These are phyloP conservation scores for Lasiodiplodia citricola DNA, from an alignment of 2,329 filamentous ascomycete genomes.

Conservation along the genomic window DNA sequence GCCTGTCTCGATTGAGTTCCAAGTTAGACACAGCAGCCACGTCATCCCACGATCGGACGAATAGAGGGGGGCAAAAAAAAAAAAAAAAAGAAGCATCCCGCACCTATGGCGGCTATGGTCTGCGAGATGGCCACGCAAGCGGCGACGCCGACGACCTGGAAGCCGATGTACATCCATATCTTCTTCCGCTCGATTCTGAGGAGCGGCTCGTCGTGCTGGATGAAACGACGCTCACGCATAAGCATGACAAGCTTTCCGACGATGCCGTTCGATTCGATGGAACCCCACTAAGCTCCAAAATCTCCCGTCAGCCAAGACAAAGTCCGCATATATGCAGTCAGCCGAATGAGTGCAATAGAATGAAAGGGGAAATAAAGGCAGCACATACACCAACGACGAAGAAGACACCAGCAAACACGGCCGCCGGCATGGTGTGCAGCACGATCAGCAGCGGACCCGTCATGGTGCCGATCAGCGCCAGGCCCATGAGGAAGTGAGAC, in stretches of 20 bases:
- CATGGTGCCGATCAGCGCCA: slow-evolving; percentile 61
- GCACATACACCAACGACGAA: slow-evolving; percentile 57
- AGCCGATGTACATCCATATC: slow-evolving; percentile 55
- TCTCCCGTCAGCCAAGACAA: slow-evolving; percentile 7
- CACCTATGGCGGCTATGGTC: slow-evolving; percentile 60
- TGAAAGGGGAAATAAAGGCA: not conserved
- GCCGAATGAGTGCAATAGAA: not conserved
- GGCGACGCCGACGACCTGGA: slow-evolving; percentile 56
- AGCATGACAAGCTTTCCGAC: slow-evolving; percentile 55
- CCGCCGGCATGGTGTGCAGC: slow-evolving; percentile 57
- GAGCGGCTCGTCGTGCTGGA: slow-evolving; percentile 54
- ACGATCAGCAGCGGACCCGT: slow-evolving; percentile 58
- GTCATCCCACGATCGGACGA: not conserved
- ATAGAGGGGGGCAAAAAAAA: not conserved
- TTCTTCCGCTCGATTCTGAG: slow-evolving; percentile 49
- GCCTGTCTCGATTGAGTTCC: slow-evolving; percentile 32
- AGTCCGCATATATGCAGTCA: not conserved
- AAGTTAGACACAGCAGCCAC: not conserved
- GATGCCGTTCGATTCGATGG: slow-evolving; percentile 54
- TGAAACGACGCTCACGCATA: slow-evolving; percentile 52
- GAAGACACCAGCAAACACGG: slow-evolving; percentile 60
- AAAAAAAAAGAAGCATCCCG: not conserved
- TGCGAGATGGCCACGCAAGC: slow-evolving; percentile 61
- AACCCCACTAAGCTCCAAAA: slow-evolving; percentile 44
- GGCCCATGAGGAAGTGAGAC: slow-evolving; percentile 59